Conservation (phyloP, 2,329 filamentous ascomycete species). For the Dichotomopilus funicola region DNA sequence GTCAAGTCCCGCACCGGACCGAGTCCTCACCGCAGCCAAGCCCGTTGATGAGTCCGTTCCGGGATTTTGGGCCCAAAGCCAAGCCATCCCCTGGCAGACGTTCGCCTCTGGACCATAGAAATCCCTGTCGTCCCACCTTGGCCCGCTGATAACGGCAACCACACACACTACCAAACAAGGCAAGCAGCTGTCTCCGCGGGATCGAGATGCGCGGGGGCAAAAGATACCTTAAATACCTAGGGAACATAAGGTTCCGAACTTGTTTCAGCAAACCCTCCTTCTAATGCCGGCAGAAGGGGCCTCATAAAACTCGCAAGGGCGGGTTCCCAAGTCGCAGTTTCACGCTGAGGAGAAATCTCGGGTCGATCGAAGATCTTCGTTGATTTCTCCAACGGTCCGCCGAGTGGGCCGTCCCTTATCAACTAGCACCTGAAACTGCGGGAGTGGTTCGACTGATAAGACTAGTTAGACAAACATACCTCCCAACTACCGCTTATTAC, state of each 20-base stretch:
- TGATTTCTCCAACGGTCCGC: not conserved
- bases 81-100: not conserved
- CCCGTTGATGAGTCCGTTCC: not conserved
- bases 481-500: constrained; percentile 6
- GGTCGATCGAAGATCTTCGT: constrained; percentile 21
- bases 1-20: no score
- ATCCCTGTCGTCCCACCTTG: constrained; percentile 2
- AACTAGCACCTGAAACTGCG: constrained; percentile 7
- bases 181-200: no score
- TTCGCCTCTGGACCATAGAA: not conserved
- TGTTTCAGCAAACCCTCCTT: not conserved
- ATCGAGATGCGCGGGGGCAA: no score
- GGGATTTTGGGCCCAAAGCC: no score
- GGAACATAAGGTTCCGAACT: not conserved
- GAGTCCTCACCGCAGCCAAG: no score
- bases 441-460: constrained; percentile 16
- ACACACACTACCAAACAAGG: not conserved
- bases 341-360: not conserved
- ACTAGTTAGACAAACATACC: not conserved
- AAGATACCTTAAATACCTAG: not conserved
- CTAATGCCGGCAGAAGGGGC: not conserved
- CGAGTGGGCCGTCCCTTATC: constrained; percentile 20
- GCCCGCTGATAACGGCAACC: constrained; percentile 1
- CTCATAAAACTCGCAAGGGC: not conserved
- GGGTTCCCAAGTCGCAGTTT: not conserved